Conservation (phyloP, 148 eudicot species). For the Rhododendron williamsianum region DNA sequence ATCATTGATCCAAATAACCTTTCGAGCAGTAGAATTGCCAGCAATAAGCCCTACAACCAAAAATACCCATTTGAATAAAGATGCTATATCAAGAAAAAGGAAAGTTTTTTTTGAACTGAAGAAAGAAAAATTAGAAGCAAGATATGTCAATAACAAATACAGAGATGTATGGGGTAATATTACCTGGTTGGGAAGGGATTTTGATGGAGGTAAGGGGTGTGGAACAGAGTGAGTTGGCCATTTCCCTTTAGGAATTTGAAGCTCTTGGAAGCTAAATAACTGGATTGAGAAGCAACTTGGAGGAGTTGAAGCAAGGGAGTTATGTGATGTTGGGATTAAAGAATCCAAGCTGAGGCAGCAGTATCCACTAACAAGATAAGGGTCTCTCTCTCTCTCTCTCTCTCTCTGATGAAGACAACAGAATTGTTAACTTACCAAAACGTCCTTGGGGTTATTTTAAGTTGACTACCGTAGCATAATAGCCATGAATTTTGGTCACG, state of each 20-base stretch:
- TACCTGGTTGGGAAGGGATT: conserved; percentile 24
- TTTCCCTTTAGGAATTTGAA: conserved; percentile 11
- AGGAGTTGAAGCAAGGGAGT: background rate
- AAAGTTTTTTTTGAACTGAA: too few relatives aligned
- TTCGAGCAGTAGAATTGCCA: conserved; percentile 16
- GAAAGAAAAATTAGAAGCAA: background rate
- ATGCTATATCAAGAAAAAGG: background rate
- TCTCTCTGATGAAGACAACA: background rate
- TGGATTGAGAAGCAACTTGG: background rate
- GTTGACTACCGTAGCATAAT: background rate
- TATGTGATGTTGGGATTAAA: background rate
- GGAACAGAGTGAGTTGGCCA: conserved; percentile 33
- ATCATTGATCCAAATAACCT: conserved; percentile 20
- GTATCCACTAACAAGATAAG: background rate
- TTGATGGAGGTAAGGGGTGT: conserved; percentile 26
- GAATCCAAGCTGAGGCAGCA: background rate
- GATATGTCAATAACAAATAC: too few relatives aligned
- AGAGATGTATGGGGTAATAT: background rate
- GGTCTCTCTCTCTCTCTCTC: background rate
- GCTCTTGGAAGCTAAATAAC: background rate
- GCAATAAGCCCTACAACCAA: conserved; percentile 19
- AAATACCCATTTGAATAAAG: background rate
- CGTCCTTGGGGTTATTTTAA: background rate
- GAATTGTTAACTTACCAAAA: background rate
- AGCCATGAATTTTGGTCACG: background rate